These are phyloP conservation scores for Coemansia brasiliensis DNA, from an alignment of 192 early-diverging fungal genomes.

Conservation along the genomic window DNA sequence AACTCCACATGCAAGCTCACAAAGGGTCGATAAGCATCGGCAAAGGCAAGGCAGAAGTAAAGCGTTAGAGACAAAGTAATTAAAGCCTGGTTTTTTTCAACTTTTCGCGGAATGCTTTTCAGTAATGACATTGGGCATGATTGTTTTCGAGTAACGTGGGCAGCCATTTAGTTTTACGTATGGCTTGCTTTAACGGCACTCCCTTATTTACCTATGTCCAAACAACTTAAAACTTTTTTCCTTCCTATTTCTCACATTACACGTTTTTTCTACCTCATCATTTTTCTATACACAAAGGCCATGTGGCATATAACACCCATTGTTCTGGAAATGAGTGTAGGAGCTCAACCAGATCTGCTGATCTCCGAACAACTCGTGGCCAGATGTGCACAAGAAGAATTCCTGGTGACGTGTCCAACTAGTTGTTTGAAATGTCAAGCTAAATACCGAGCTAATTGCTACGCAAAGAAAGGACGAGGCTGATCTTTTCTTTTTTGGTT, in stretches of 20 bases:
- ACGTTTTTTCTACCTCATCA: conserved; percentile 2
- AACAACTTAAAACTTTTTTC: too few relatives aligned
- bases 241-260: conserved; percentile 3
- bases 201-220: too few relatives aligned
- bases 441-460: not conserved
- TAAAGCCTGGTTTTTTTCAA: too few relatives aligned
- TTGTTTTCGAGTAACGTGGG: too few relatives aligned
- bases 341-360: conserved; percentile 2
- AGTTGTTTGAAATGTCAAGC: not conserved
- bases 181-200: too few relatives aligned
- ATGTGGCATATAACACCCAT: not conserved
- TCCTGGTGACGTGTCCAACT: not conserved
- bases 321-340: conserved; percentile 1
- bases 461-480: not conserved
- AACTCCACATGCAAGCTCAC: too few relatives aligned
- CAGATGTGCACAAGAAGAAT: not conserved
- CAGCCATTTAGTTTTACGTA: too few relatives aligned
- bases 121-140: too few relatives aligned
- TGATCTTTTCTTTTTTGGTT: not conserved
- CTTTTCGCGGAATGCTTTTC: too few relatives aligned
- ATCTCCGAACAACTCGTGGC: conserved; percentile 11
- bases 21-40: too few relatives aligned
- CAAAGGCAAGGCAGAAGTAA: too few relatives aligned
- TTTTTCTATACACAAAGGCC: not conserved
- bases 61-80: too few relatives aligned